Evolutionary conservation across 2,329 filamentous ascomycete genomes (phyloP), one percentile per base, ranked within the genome.

Genomic region (Dactylellina leptospora): DNA sequence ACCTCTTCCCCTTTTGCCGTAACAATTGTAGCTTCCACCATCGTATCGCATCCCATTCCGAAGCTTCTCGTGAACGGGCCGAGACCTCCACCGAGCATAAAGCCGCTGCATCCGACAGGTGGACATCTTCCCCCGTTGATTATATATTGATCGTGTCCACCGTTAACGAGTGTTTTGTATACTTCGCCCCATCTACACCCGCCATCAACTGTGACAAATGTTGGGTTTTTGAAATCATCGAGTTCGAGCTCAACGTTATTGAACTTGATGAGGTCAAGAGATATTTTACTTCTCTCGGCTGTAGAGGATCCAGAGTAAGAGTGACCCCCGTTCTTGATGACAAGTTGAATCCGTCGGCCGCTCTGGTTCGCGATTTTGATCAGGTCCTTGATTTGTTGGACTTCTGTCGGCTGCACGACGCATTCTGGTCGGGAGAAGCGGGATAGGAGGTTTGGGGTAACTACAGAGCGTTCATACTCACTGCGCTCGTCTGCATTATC

Each of bases 61-160:
- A 78, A 78, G 1, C 74, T 78, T 42, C 77, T 74, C 0, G 80
- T 80, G 10, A 82, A 79, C 0, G 76, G 75, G 0, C 79, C 78
- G 20, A 80, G 77, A 0, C 81, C 81, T 4, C 80, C 80, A 0
- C 80, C 80, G 0, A 81, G 75, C 1, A 79, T 74, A 75, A 80
- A 82, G 0, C 81, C 81, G 3, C 79, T 76, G 1, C 82, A 75
- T 3, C 81, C 81, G 0, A 82, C 81, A 20, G 75, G 75, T 3
- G 79, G 79, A n/a, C 78, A 80, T 27, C 78, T 75, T 0, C 79
- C 78, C 4, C 79, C 79, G 27, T 79, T 80, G 44, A 79, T 74
- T 0, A 78, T 58, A 1, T 30, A 63, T 0, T 75, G 72, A 4
- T 79, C 50, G 0, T 74, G 59, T 0, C 73, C 40, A 0, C 74